Conservation (phyloP, 2,329 filamentous ascomycete species). For the Exophiala bonariae region DNA sequence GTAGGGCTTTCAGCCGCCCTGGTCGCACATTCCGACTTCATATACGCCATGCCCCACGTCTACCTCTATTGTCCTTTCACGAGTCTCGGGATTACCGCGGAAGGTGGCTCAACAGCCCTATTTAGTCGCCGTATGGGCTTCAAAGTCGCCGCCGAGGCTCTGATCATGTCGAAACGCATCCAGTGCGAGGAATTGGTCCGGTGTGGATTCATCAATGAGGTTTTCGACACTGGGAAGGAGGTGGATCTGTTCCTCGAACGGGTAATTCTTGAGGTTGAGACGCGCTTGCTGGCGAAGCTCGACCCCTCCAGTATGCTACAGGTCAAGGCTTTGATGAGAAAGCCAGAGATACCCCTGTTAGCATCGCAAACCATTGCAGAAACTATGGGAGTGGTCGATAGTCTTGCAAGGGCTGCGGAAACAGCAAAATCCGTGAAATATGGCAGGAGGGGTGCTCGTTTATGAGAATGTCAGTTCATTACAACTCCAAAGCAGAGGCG, state of each 20-base stretch:
- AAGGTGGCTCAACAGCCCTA: conserved; percentile 46
- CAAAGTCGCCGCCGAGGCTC: conserved; percentile 50
- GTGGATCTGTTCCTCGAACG: conserved; percentile 62
- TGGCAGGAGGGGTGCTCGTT: no score
- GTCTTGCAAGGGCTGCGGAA: no score
- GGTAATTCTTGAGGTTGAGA: conserved; percentile 79
- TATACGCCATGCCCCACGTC: conserved; percentile 43
- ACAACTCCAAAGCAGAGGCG: no score
- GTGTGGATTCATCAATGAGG: conserved; percentile 47
- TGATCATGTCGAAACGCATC: conserved; percentile 51
- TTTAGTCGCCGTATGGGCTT: conserved; percentile 50
- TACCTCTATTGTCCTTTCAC: conserved; percentile 52
- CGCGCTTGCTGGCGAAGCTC: conserved; percentile 76
- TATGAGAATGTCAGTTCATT: no score
- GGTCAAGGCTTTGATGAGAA: conserved; percentile 75
- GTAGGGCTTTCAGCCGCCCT: conserved; percentile 53
- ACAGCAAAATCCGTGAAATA: no score
- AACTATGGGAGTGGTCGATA: no score
- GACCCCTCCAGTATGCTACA: conserved; percentile 73
- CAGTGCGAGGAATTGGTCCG: conserved; percentile 42
- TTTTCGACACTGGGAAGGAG: conserved; percentile 53
- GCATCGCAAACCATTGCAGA: no score
- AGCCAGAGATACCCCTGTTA: no score
- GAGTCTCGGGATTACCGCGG: conserved; percentile 49
- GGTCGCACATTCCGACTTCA: conserved; percentile 48